These are phyloP conservation scores for Torulaspora quercuum DNA, from an alignment of 805 yeast species.

Conservation along the genomic window DNA sequence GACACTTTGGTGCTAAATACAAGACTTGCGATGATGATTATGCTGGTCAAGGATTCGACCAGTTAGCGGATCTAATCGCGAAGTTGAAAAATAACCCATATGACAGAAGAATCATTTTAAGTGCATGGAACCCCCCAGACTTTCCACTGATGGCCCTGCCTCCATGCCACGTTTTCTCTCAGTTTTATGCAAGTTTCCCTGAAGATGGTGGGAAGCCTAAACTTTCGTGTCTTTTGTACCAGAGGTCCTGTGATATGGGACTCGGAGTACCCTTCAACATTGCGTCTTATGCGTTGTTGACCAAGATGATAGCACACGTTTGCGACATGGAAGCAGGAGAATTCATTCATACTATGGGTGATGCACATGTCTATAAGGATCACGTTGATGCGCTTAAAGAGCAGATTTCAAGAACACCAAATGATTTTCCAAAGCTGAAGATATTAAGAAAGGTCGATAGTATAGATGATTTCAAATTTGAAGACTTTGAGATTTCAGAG, in stretches of 20 bases:
- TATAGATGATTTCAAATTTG: conserved; percentile 85
- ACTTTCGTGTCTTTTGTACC: conserved; percentile 85
- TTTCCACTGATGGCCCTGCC: conserved; percentile 93
- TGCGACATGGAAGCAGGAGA: conserved; percentile 95
- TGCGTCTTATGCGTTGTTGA: conserved; percentile 90
- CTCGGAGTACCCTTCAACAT: conserved; percentile 98
- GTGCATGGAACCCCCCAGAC: conserved; percentile 99
- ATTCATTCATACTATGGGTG: conserved; percentile 93
- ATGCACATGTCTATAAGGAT: conserved; percentile 90
- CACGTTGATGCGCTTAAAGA: conserved; percentile 87
- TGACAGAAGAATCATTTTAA: conserved; percentile 88
- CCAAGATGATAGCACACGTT: conserved; percentile 94
- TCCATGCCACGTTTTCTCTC: conserved; percentile 96
- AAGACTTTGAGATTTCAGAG: conserved; percentile 77
- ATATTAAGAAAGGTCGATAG: conserved; percentile 63
- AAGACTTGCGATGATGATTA: conserved; percentile 83
- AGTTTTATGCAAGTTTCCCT: conserved; percentile 90
- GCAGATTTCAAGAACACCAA: conserved; percentile 74
- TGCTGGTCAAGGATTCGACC: conserved; percentile 85
- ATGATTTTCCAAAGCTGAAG: conserved; percentile 70
- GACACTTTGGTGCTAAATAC: conserved; percentile 97
- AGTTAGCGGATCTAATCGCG: conserved; percentile 71
- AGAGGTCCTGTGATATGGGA: conserved; percentile 99
- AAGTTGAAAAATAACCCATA: conserved; percentile 85
- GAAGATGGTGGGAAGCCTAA: conserved; percentile 50